phyloP scores from a whole-genome alignment of 371 early-diverging fungal genomes.

The Caulochytrium protostelioides region DNA sequence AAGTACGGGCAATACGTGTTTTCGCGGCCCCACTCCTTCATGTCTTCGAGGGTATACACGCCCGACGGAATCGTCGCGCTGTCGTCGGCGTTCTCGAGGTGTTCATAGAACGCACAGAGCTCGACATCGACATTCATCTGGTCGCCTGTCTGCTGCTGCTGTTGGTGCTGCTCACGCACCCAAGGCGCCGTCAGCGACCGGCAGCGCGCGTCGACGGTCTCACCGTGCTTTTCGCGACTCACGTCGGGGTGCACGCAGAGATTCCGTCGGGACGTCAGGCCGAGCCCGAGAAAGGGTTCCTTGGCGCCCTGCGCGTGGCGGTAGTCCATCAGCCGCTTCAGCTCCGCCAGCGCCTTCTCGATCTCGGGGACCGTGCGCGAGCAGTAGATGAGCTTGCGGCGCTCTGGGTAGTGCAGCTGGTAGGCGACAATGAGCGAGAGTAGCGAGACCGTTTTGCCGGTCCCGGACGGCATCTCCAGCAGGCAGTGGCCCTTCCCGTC shows the following conservation, averaged over 20 bases:
- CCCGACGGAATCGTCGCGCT: slow-evolving; percentile 59
- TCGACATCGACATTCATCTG: slow-evolving; percentile 11
- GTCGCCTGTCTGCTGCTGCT: no score
- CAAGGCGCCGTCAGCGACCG: slow-evolving; percentile 81
- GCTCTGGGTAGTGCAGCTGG: slow-evolving; percentile 69
- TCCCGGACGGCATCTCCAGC: slow-evolving; percentile 99
- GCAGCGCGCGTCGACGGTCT: slow-evolving; percentile 74
- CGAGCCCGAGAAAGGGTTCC: slow-evolving; percentile 79
- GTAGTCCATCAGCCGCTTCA: slow-evolving; percentile 78
- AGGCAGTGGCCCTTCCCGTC: slow-evolving; percentile 88
- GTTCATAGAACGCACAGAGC: slow-evolving; percentile 64
- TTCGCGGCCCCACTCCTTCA: slow-evolving; percentile 51
- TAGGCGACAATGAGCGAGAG: slow-evolving; percentile 94
- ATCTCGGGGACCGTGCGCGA: slow-evolving; percentile 95
- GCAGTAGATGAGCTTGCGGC: slow-evolving; percentile 91
- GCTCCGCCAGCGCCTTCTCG: slow-evolving; percentile 94
- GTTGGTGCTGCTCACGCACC: slow-evolving; percentile 71
- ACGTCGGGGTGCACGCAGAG: slow-evolving; percentile 85
- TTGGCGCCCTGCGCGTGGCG: slow-evolving; percentile 35
- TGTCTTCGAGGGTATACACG: slow-evolving; percentile 88
- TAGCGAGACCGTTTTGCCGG: slow-evolving; percentile 96
- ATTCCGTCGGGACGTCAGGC: slow-evolving; percentile 84
- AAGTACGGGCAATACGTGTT: slow-evolving; percentile 89
- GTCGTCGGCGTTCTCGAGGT: slow-evolving; percentile 41
- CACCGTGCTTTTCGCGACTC: slow-evolving; percentile 62